A percentile compares a stretch with the other conserved stretches of the same genome.
Conservation (phyloP, 192 early-diverging fungal species). For the Geosiphon pyriformis region DNA sequence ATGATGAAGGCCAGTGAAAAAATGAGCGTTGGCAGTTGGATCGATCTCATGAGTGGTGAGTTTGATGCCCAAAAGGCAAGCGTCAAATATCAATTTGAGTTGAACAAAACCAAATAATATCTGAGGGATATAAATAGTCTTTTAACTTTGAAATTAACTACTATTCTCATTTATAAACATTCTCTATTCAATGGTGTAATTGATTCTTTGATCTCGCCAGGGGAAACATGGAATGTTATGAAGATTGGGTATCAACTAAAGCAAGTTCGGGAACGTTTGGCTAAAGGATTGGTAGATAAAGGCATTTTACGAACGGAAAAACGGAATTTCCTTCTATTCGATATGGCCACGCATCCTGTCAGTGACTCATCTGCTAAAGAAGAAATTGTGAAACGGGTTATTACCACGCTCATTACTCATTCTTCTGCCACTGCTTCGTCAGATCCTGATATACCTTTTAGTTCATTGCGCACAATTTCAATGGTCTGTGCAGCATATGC, state of each 20-base stretch:
- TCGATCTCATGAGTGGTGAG: constrained; percentile 95
- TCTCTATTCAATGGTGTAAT: neutral
- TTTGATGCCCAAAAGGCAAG: too few species aligned
- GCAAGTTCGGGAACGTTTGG: constrained; percentile 93
- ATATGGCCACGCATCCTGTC: constrained; percentile 97
- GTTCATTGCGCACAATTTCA: constrained; percentile 69
- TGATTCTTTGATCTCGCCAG: constrained; percentile 32
- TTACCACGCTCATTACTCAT: constrained; percentile 69
- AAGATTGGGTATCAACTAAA: constrained; percentile 97
- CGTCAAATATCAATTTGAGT: too few species aligned
- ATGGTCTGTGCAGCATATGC: constrained; percentile 95
- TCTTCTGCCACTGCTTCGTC: constrained; percentile 44
- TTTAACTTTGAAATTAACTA: too few species aligned
- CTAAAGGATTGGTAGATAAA: constrained; percentile 98
- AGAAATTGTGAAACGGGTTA: constrained; percentile 74
- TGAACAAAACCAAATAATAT: too few species aligned
- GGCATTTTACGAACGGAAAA: constrained; percentile 95
- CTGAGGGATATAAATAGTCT: too few species aligned
- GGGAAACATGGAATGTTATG: constrained; percentile 98
- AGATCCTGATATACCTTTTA: constrained; percentile 52
- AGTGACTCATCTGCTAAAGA: constrained; percentile 84
- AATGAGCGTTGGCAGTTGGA: constrained; percentile 87
- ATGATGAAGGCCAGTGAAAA: constrained; percentile 83
- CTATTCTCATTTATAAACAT: too few species aligned
- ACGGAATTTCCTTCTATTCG: constrained; percentile 91